These are phyloP conservation scores for Chaetomium strumarium DNA, from an alignment of 2,329 filamentous ascomycete genomes.

Conservation along the genomic window DNA sequence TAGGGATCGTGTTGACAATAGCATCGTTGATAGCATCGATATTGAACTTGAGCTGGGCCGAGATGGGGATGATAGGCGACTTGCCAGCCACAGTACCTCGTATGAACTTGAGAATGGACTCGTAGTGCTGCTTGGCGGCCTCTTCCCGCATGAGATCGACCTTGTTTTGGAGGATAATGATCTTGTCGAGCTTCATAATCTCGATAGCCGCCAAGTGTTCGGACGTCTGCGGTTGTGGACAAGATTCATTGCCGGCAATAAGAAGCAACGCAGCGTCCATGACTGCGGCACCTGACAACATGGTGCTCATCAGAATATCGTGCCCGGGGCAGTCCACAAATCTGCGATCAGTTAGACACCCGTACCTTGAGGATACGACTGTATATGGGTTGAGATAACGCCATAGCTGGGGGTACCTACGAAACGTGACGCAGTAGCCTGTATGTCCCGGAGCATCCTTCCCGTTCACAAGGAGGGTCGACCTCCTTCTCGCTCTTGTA, in stretches of 20 bases:
- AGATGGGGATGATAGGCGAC: conserved; percentile 91
- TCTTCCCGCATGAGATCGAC: conserved; percentile 98
- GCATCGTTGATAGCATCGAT: conserved; percentile 97
- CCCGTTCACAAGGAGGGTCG: conserved; percentile 89
- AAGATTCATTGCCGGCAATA: conserved; percentile 97
- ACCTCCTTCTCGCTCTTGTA: conserved; percentile 99
- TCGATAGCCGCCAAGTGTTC: conserved; percentile 98
- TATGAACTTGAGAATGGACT: conserved; percentile 98
- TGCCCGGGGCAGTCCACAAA: conserved; percentile 99
- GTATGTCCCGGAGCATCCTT: conserved; percentile 85
- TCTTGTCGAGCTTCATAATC: conserved; percentile 99
- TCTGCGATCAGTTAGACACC: conserved; percentile 39
- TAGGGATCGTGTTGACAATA: conserved; percentile 90
- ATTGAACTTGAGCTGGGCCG: conserved; percentile 98
- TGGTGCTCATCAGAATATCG: conserved; percentile 99
- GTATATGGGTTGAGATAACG: background rate
- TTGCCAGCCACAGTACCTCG: conserved; percentile 94
- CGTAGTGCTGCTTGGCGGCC: conserved; percentile 85
- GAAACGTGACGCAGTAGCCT: conserved; percentile 85
- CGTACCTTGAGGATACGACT: background rate
- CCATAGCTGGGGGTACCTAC: conserved; percentile 46
- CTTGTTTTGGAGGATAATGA: conserved; percentile 99
- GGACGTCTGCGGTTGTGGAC: conserved; percentile 95
- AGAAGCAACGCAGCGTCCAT: conserved; percentile 97
- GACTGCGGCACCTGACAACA: conserved; percentile 98